These are phyloP conservation scores for Kuraishia capsulata DNA, from an alignment of 805 yeast genomes.

Conservation along the genomic window DNA sequence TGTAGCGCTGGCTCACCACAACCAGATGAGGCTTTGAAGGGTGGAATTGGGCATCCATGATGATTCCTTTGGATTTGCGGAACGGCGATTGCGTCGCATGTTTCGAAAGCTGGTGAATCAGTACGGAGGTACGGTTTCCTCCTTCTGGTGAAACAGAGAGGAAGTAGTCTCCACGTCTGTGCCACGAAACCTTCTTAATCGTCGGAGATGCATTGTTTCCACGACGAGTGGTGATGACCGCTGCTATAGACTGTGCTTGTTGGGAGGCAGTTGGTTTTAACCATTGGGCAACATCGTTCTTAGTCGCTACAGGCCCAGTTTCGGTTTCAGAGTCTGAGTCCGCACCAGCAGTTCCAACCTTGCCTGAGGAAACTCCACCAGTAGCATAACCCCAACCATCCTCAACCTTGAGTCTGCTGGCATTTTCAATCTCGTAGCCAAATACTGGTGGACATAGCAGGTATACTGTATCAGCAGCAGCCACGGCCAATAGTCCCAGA, in stretches of 20 bases:
- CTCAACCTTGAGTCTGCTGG: conserved; percentile 70
- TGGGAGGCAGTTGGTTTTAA: conserved; percentile 63
- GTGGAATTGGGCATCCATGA: conserved; percentile 95
- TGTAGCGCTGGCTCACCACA: conserved; percentile 89
- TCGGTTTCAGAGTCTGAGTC: conserved; percentile 27
- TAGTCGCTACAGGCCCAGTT: conserved; percentile 15
- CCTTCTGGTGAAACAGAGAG: conserved; percentile 95
- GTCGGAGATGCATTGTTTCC: conserved; percentile 41
- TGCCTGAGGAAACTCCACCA: conserved; percentile 24
- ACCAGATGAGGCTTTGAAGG: conserved; percentile 91
- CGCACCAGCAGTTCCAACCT: conserved; percentile 27
- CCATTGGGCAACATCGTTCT: conserved; percentile 69
- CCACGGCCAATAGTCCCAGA: conserved; percentile 73
- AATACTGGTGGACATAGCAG: conserved; percentile 85
- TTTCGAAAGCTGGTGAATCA: conserved; percentile 90
- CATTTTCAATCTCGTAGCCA: conserved; percentile 79
- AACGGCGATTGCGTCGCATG: conserved; percentile 95
- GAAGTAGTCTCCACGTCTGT: conserved; percentile 93
- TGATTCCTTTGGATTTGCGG: conserved; percentile 84
- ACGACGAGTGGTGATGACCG: conserved; percentile 50
- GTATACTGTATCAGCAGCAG: conserved; percentile 73
- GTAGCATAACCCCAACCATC: conserved; percentile 83
- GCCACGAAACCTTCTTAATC: conserved; percentile 86
- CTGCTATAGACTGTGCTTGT: conserved; percentile 55
- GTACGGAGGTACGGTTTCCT: conserved; percentile 68